Evolutionary conservation across 2,329 filamentous ascomycete species (phyloP).

Genomic region (Neonectria neomacrospora): DNA sequence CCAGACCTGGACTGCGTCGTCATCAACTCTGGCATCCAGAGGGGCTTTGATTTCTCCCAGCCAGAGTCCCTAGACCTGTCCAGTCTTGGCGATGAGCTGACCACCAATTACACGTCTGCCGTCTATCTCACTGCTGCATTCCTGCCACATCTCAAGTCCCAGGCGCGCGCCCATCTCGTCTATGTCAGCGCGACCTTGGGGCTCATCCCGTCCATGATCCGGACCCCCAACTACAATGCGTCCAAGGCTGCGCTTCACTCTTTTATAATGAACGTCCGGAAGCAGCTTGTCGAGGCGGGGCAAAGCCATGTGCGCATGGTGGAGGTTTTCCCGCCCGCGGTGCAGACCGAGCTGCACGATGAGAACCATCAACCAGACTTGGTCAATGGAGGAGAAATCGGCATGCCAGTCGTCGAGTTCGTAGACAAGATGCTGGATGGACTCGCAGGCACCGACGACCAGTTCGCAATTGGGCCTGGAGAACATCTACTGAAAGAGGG

Average conservation of each 20-base stretch:
- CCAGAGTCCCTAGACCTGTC: constrained; percentile 44
- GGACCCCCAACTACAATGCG: constrained; percentile 45
- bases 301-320: constrained; percentile 33
- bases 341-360: constrained; percentile 45
- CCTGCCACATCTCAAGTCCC: constrained; percentile 41
- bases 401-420: constrained; percentile 55
- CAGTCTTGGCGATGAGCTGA: constrained; percentile 43
- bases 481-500: constrained; percentile 39
- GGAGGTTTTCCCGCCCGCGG: constrained; percentile 46
- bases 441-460: constrained; percentile 36
- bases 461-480: constrained; percentile 40
- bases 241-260: constrained; percentile 44
- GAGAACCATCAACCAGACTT: constrained; percentile 43
- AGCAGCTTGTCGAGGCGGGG: constrained; percentile 34
- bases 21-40: constrained; percentile 68
- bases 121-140: constrained; percentile 44
- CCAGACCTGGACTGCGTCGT: constrained; percentile 59
- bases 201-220: constrained; percentile 34
- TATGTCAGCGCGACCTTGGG: constrained; percentile 42
- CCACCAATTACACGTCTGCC: constrained; percentile 43
- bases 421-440: constrained; percentile 50
- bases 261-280: constrained; percentile 39
- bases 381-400: constrained; percentile 45
- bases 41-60: constrained; percentile 47
- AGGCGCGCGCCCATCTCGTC: constrained; percentile 31